Evolutionary conservation across 306 rosid genomes (phyloP), one percentile per base, ranked within the genome.

Genomic region (Medicago truncatula): DNA sequence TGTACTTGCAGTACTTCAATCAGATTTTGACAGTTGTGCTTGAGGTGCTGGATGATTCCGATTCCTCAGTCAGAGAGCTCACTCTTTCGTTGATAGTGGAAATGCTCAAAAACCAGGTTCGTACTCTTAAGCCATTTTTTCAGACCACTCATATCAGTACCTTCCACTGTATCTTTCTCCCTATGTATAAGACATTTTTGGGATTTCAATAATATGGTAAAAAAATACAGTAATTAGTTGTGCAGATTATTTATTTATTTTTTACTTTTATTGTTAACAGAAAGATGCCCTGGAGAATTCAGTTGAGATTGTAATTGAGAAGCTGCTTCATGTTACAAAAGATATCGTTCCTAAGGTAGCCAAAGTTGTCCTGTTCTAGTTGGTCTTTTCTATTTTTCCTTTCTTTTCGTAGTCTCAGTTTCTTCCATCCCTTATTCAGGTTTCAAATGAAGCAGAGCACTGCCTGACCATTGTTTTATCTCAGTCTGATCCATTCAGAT

Each of bases 301-400:
- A 78, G 86, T 96, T 78, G 99, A 96, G 87, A 87, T 96, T 49
- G 92, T 96, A 34, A 92, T 96, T 84, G 99, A 92, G 89, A 96
- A 92, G 89, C 89, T 96, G 86, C 98, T 96, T 82, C 92, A 90
- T 80, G 98, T 92, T 61, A 79, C 93, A 9, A 90, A 88, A 76
- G 98, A 92, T 71, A 70, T 57, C 16, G 81, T 87, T 86, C 88
- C 96, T 57, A 91, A 92, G 83, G 99, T 96, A 89, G 76, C 5
- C 76, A 20, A 68, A 61, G 72, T 38, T 57, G 52, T 71, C 57
- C 72, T 43, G 39, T 61, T 69, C 49, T 67, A 36, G 18, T 73
- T 77, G 47, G 59, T 70, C 41, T 61, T 9, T 49, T 68, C 56
- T 70, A 7, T 7, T 39, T 67, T 70, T 69, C 8, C 58, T 44